Evolutionary conservation across 139 green algal species (phyloP).

Genomic region (Nannochloris sp.): DNA sequence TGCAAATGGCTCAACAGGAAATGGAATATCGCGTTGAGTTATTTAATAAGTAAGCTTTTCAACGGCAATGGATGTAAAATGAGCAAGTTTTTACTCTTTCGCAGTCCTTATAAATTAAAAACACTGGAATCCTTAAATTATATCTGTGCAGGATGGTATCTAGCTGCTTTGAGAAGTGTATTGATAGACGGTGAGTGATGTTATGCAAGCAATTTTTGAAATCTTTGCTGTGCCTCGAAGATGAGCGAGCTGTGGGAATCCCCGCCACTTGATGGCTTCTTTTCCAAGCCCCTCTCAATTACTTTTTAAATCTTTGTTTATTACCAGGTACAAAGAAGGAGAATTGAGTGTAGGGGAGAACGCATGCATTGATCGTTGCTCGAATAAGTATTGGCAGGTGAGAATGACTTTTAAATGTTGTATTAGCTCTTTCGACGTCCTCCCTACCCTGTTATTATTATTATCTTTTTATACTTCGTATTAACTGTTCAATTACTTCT

Average conservation of each 20-base stretch:
- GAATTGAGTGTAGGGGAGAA: slow-evolving; percentile 92
- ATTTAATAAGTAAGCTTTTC: slow-evolving; percentile 72
- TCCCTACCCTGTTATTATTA: background rate
- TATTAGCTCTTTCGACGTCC: background rate
- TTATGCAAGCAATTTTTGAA: background rate
- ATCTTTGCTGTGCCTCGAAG: background rate
- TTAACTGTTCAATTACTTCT: background rate
- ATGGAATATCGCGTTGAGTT: slow-evolving; percentile 91
- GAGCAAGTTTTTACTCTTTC: background rate
- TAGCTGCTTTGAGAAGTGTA: slow-evolving; percentile 77
- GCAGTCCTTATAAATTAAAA: background rate
- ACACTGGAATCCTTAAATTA: background rate
- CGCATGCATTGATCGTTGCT: slow-evolving; percentile 89
- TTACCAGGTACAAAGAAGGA: slow-evolving; percentile 86
- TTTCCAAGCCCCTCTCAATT: background rate
- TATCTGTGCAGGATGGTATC: slow-evolving; percentile 72
- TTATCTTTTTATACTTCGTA: background rate
- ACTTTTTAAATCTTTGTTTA: background rate
- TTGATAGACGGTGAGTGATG: slow-evolving; percentile 64
- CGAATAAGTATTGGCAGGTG: slow-evolving; percentile 97
- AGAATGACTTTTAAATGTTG: background rate
- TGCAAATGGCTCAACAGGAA: slow-evolving; percentile 77
- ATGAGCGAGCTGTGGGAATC: no score
- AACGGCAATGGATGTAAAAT: background rate
- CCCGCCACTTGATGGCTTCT: background rate